Base-by-base conservation (phyloP, 495 filamentous ascomycete species). In the Penicillium cosmopolitanum region DNA sequence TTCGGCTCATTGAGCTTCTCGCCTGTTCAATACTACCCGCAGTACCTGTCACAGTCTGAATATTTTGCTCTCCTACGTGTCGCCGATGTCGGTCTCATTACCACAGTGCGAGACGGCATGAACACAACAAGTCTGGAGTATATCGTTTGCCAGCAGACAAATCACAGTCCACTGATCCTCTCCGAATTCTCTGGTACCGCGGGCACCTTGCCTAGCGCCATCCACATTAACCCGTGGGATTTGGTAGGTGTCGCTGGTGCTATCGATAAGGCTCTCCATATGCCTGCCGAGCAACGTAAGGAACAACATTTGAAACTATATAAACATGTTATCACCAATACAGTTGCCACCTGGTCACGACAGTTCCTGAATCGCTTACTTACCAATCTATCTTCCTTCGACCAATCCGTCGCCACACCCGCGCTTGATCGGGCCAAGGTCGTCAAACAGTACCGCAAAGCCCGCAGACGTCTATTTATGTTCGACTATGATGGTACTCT, bases 401-500 rank as follows among this genome's bases (percentile, higher is more conserved):
- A 89, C 61, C 85, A 87, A 58, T 83, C 84, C n/a, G 82, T 86
- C 51, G 84, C 87, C 15, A 97, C 92, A 4, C 93, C 93, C 0
- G 80, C 88, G 1, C 84, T 97, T 16, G 92, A 97, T 73, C 84
- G 84, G 19, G 77, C 84, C 15, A 77, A 83, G 63, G 70, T 96
- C 55, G 73, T 94, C 42, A 81, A 78, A 52, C 86, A 86, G 59
- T 97, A 96, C 68, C 84, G 85, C 59, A 78, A 83, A 47, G 84
- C 91, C 16, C 79, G 77, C 52, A 88, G 87, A 73, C 86, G 94
- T 33, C 77, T 98, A 2, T 96, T 98, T 74, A 92, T 98, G 89
- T 96, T 97, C 65, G 95, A 98, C 78, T 98, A 98, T 67, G 95
- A 98, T 72, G 95, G 95, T 50, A 98, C 95, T 0, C 84, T 98